Evolutionary conservation across 768 basidiomycete genomes (phyloP), one percentile per base, ranked within the genome.

Genomic region (Kwoniella newhampshirensis): DNA sequence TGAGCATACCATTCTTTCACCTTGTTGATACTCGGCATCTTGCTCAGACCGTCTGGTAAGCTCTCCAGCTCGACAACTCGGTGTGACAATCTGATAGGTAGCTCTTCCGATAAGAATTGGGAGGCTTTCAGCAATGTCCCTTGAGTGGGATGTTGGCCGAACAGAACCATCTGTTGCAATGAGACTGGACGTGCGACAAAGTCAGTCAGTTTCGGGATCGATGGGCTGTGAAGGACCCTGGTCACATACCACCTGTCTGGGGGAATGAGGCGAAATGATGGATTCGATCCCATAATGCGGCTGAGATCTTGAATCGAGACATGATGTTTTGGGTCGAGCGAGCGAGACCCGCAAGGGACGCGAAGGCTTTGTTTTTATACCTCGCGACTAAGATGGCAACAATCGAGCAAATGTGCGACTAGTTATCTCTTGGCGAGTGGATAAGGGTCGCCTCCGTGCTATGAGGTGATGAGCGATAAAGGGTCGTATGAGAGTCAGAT

Each of bases 1-100:
- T 98, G 91, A 0, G 94, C 94, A 76, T 99, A 99, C 96, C 96
- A 99, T 70, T 94, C 87, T 80, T 92, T 93, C 58, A 99, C 79
- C 73, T 89, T 92, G 56, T 85, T 84, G 63, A 99, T 97, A 36
- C 87, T 88, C 0, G 87, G 85, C 94, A 96, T 96, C 43, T 83
- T 83, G 67, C 86, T 86, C 48, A 99, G 81, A 53, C 89, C 87
- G 77, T 97, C 89, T 0, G 96, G 96, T 3, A 99, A 82, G 64
- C 89, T 85, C 65, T 97, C 91, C 26, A 99, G 84, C 77, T 99
- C 96, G 75, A 91, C 91, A 20, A 94, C 93, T 26, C 96, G 84
- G 75, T 99, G 96, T 0, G 92, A 92, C 18, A 99, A 82, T 17
- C 96, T 85, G 3, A 99, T 88, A 0, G 94, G 96, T 0, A 99